Evolutionary conservation across 768 basidiomycete species (phyloP).

Genomic region (Boletus pseudopeckii): DNA sequence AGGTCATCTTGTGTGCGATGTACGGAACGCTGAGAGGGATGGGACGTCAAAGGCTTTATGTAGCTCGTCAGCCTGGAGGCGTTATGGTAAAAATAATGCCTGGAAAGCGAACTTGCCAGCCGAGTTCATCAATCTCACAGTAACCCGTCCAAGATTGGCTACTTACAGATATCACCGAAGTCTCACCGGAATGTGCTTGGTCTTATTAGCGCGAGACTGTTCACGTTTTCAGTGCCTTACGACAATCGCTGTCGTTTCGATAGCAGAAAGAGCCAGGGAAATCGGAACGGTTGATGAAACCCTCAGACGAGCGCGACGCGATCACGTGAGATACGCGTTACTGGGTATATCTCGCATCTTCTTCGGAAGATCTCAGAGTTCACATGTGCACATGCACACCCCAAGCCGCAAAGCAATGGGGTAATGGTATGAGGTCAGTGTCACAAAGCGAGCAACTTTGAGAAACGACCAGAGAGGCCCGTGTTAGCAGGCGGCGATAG

Average conservation of each 20-base stretch:
- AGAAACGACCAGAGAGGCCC: neutral
- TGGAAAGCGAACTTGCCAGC: too few species aligned
- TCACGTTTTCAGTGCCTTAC: neutral
- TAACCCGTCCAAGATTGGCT: too few species aligned
- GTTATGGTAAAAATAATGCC: too few species aligned
- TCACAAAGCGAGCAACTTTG: neutral
- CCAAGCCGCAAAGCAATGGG: neutral
- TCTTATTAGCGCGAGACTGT: neutral
- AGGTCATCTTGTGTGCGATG: constrained; percentile 12
- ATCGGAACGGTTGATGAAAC: neutral
- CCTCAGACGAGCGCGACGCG: neutral
- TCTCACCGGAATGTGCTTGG: too few species aligned
- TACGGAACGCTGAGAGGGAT: neutral
- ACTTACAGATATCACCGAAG: too few species aligned
- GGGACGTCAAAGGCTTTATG: constrained; percentile 7
- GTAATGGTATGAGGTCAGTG: neutral
- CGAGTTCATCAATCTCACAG: too few species aligned
- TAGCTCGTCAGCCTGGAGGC: too few species aligned
- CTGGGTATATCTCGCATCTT: neutral
- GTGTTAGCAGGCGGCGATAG: neutral
- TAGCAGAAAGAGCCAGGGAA: neutral
- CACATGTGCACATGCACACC: neutral
- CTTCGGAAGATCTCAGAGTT: neutral
- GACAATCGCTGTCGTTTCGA: neutral
- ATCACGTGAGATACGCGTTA: neutral